These are phyloP conservation scores for Fomes fomentarius DNA, from an alignment of 1,284 basidiomycete genomes.

Conservation along the genomic window DNA sequence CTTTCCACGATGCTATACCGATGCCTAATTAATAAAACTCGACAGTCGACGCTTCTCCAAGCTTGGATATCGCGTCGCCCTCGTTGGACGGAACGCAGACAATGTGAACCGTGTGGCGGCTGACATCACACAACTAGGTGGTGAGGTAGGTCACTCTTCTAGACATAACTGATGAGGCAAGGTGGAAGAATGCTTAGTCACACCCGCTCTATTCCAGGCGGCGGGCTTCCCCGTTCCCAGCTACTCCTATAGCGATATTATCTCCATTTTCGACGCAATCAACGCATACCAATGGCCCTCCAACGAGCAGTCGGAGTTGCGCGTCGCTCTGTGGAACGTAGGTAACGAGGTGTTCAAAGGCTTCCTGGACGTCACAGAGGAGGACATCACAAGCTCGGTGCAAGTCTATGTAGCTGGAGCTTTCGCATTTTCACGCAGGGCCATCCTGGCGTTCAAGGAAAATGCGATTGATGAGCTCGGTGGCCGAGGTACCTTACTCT, in stretches of 20 bases:
- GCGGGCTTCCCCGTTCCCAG: conserved; percentile 57
- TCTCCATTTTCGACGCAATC: conserved; percentile 55
- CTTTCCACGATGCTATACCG: background rate
- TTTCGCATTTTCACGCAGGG: conserved; percentile 69
- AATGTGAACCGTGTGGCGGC: conserved; percentile 54
- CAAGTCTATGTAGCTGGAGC: conserved; percentile 61
- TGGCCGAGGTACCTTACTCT: conserved; percentile 65
- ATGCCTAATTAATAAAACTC: background rate
- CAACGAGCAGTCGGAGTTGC: conserved; percentile 47
- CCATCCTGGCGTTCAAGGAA: conserved; percentile 62
- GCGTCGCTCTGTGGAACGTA: conserved; percentile 70
- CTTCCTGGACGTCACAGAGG: conserved; percentile 68
- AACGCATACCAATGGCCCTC: conserved; percentile 46
- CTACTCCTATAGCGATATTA: conserved; percentile 57
- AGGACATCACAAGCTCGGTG: conserved; percentile 52
- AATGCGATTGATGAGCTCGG: conserved; percentile 52
- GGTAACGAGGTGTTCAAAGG: conserved; percentile 59
- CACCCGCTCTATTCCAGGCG: conserved; percentile 49
- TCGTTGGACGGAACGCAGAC: conserved; percentile 63
- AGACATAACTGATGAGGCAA: too few relatives aligned
- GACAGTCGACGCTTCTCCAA: conserved; percentile 64
- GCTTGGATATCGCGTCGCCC: conserved; percentile 67
- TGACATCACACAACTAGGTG: conserved; percentile 58
- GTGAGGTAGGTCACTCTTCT: conserved; percentile 49
- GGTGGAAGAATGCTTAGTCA: too few relatives aligned